Evolutionary conservation across 2,329 filamentous ascomycete species (phyloP).

Genomic region (Pseudogymnoascus sp.): DNA sequence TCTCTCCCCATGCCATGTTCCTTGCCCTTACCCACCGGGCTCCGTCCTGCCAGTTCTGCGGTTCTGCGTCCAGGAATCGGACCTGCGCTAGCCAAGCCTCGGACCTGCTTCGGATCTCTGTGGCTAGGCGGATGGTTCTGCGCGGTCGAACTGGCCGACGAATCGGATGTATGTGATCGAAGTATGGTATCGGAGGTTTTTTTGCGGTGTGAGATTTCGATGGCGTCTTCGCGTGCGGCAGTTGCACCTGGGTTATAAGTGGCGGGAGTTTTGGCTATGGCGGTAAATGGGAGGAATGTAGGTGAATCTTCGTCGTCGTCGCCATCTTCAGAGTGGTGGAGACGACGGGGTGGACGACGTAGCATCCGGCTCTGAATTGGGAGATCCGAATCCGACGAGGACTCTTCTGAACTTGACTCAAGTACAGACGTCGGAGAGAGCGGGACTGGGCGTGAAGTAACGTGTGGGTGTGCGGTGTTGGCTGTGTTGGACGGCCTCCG

Average conservation of each 20-base stretch:
- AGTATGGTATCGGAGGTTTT: conserved; percentile 18
- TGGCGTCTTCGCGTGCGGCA: conserved; percentile 20
- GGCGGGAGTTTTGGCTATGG: conserved; percentile 1
- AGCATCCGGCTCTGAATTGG: conserved; percentile 24
- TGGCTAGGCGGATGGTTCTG: conserved; percentile 16
- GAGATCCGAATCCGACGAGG: conserved; percentile 21
- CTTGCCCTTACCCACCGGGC: conserved; percentile 37
- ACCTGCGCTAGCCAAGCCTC: conserved; percentile 23
- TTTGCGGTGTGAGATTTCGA: conserved; percentile 16
- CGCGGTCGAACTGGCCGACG: conserved; percentile 45
- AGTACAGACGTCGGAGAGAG: conserved; percentile 18
- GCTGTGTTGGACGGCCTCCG: conserved; percentile 12
- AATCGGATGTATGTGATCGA: conserved; percentile 46
- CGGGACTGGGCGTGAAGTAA: conserved; percentile 12
- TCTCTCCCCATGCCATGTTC: conserved; percentile 41
- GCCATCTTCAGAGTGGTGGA: conserved; percentile 20
- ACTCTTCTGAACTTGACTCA: conserved; percentile 16
- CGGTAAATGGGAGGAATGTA: conserved; percentile 25
- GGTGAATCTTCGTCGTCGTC: conserved; percentile 26
- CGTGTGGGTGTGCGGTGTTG: conserved; percentile 12
- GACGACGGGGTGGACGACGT: conserved; percentile 22
- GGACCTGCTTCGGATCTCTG: conserved; percentile 15
- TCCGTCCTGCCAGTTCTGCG: conserved; percentile 48
- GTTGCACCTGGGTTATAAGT: conserved; percentile 24
- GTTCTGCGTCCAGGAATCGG: conserved; percentile 52